Conservation (phyloP, 1,139 yeast genomes). For the Yamadazyma friedrichii region DNA sequence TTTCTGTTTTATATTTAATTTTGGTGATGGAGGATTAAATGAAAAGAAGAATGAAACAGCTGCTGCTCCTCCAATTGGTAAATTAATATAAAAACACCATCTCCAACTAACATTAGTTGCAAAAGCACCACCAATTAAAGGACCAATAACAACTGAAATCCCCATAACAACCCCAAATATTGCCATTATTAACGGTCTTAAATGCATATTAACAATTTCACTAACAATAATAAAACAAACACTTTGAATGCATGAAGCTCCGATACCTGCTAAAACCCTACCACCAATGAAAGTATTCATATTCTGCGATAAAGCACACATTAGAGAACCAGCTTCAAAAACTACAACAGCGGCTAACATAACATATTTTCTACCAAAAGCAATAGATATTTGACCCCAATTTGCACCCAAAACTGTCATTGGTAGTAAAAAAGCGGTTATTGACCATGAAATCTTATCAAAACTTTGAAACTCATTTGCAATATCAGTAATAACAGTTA, state of each 20-base stretch:
- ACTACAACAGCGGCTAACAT: conserved; percentile 33
- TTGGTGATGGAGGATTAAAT: conserved; percentile 35
- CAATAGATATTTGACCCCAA: conserved; percentile 44
- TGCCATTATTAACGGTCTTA: conserved; percentile 33
- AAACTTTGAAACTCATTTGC: conserved; percentile 44
- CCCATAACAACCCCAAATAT: conserved; percentile 38
- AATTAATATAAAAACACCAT: conserved; percentile 69
- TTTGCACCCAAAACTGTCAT: conserved; percentile 36
- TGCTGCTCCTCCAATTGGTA: conserved; percentile 39
- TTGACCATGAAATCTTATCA: conserved; percentile 58
- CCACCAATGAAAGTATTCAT: conserved; percentile 42
- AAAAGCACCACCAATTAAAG: conserved; percentile 55
- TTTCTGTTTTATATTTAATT: conserved; percentile 24
- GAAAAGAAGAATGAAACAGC: conserved; percentile 22
- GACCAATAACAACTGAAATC: conserved; percentile 55
- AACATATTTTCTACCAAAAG: conserved; percentile 45
- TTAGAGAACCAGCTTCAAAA: conserved; percentile 37
- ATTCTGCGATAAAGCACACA: conserved; percentile 35
- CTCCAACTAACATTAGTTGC: conserved; percentile 55
- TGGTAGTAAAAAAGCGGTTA: conserved; percentile 55
- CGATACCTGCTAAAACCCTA: conserved; percentile 34
- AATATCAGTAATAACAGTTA: conserved; percentile 34
- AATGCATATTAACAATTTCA: conserved; percentile 30
- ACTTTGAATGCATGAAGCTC: conserved; percentile 33
- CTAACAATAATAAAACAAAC: conserved; percentile 26